Conservation (phyloP, 2,329 filamentous ascomycete species). For the Aschersonia sp. region DNA sequence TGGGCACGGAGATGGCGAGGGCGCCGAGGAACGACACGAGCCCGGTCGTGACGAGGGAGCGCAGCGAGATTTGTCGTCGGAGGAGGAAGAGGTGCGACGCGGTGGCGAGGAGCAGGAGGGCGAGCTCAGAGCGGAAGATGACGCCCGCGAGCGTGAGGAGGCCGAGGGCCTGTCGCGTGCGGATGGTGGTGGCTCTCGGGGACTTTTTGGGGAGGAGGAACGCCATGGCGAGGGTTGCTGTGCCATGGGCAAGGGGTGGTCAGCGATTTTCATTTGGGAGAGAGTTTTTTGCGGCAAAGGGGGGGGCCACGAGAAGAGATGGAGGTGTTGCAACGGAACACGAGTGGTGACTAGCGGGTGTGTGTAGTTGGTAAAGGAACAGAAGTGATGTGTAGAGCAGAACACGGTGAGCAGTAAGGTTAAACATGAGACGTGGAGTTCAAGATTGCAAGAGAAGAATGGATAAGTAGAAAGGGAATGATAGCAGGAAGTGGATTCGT, state of each 20-base stretch:
- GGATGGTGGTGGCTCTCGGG: constrained; percentile 16
- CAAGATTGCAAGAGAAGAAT: no score
- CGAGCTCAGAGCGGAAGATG: constrained; percentile 81
- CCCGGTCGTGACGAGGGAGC: constrained; percentile 52
- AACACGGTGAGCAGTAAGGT: no score
- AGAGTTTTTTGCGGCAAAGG: not conserved
- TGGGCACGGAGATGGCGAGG: constrained; percentile 51
- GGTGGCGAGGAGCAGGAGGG: constrained; percentile 59
- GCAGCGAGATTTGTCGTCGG: constrained; percentile 30
- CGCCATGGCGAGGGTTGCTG: constrained; percentile 51
- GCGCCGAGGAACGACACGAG: constrained; percentile 49
- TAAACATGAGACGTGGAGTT: no score
- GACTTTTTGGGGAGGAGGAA: constrained; percentile 23
- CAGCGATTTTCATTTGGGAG: not conserved
- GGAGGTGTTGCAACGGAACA: no score
- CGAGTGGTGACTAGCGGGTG: no score
- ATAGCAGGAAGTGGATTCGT: no score
- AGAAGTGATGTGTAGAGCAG: no score
- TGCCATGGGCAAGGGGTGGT: not conserved
- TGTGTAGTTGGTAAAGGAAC: no score
- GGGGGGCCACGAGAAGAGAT: no score
- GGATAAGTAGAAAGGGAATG: not conserved
- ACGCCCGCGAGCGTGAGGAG: constrained; percentile 68
- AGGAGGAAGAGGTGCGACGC: constrained; percentile 48
- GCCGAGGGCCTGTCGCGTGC: constrained; percentile 51